Evolutionary conservation across 176 grass and related monocot genomes (phyloP), one percentile per base, ranked within the genome.

Genomic region (Carex scoparia): DNA sequence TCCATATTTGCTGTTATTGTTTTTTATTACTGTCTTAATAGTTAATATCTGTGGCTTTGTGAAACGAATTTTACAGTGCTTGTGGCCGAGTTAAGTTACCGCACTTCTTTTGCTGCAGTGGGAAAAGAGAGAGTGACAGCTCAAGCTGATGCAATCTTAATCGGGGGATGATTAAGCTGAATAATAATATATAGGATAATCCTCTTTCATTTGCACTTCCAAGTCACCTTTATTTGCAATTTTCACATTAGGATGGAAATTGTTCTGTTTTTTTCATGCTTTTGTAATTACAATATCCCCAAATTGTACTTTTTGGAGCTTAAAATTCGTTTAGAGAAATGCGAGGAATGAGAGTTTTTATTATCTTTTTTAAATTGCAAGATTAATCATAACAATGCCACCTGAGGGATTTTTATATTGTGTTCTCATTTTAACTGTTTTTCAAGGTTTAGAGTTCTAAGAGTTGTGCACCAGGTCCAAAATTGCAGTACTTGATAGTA

Each of bases 11-110:
- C 30, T 57, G 13, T 32, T 57, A 14, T 75, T 48, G 40, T 40
- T 49, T 49, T 70, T 49, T 2, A 18, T 49, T 74, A 27, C 42
- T 51, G n/a, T 28, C n/a, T 6, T 53, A 7, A 76, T 30, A 31
- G 31, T 76, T 54, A 31, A 54, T 28, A 76, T 53, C 10, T 30
- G 11, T 76, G 72, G 55, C n/a, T 4, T 18, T 65, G 18, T 51
- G 40, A 10, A 76, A 31, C 63, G 54, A 83, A 53, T 10, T 32
- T 87, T 85, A 85, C 86, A 98, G 95, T 83, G 88, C 89, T 44
- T 98, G 95, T n/a, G 95, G 93, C 53, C 89, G 92, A 78, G 95
- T 98, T 60, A 98, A 95, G 80, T 87, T 98, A 38, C 95, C 95
- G 2, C 93, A 95, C 38, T 98, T 93, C 85, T 98, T 92, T 75